These are phyloP conservation scores for Nothophytophthora sp. DNA, from an alignment of 352 stramenopile species.

Conservation along the genomic window DNA sequence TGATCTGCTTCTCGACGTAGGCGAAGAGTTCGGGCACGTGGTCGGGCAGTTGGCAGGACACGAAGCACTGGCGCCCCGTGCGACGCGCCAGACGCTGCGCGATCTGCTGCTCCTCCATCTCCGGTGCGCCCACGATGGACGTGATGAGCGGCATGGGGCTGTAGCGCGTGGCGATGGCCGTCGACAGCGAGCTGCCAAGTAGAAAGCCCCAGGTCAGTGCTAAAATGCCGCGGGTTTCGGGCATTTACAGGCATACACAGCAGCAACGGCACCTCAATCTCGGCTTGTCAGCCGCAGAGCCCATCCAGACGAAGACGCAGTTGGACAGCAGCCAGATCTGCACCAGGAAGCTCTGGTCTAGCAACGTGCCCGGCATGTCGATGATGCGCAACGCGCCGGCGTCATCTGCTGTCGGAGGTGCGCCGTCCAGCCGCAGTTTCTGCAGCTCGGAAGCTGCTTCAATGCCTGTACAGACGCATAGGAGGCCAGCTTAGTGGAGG, in stretches of 20 bases:
- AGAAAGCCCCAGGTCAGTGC: too few species aligned
- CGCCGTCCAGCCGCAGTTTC: slow-evolving; percentile 15
- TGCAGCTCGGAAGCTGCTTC: too few species aligned
- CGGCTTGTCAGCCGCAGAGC: slow-evolving; percentile 44
- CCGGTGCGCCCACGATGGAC: slow-evolving; percentile 59
- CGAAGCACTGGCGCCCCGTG: slow-evolving; percentile 74
- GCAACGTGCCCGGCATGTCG: slow-evolving; percentile 49
- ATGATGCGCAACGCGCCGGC: slow-evolving; percentile 41
- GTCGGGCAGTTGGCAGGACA: slow-evolving; percentile 79
- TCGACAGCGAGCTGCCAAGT: slow-evolving; percentile 67
- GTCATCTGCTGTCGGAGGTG: too few species aligned
- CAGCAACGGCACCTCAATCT: slow-evolving; percentile 22
- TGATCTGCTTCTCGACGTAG: slow-evolving; percentile 71
- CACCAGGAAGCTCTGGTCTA: slow-evolving; percentile 71
- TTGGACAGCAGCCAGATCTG: slow-evolving; percentile 72
- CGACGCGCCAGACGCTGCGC: slow-evolving; percentile 68
- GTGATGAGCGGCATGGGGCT: slow-evolving; percentile 80
- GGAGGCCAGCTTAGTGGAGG: too few species aligned
- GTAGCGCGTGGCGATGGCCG: slow-evolving; percentile 74
- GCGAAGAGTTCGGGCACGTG: slow-evolving; percentile 70
- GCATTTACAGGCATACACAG: too few species aligned
- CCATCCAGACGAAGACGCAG: slow-evolving; percentile 84
- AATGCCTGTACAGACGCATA: too few species aligned
- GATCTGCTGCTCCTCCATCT: slow-evolving; percentile 85
- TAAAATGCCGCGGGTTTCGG: background rate